phyloP scores from a whole-genome alignment of 805 yeast genomes.

The Wickerhamiella spandovensis region DNA sequence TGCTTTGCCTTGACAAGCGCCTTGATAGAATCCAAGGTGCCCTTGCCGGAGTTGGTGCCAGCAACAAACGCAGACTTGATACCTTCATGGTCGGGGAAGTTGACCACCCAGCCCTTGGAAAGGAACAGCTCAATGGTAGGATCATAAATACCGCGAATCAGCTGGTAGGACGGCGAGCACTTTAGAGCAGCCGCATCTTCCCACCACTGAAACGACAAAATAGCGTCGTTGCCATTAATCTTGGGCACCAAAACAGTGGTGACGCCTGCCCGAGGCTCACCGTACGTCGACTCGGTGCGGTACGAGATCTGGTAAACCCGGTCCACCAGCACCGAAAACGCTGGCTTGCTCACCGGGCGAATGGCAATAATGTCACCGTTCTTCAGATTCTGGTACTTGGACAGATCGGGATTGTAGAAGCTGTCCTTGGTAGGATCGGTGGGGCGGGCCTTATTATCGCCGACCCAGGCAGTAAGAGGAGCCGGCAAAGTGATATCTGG shows the following conservation, averaged over 20 bases:
- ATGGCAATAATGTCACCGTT: slow-evolving; percentile 5
- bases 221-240: slow-evolving; percentile 2
- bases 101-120: slow-evolving; percentile 13
- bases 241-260: slow-evolving; percentile 21
- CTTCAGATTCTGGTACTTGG: background rate
- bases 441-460: background rate
- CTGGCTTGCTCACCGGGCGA: slow-evolving; percentile 6
- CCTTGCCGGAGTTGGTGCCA: slow-evolving; percentile 17
- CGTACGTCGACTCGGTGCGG: slow-evolving; percentile 19
- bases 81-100: slow-evolving; percentile 20
- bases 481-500: background rate
- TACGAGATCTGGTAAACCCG: slow-evolving; percentile 13
- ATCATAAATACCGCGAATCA: slow-evolving; percentile 7
- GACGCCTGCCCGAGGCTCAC: slow-evolving; percentile 18
- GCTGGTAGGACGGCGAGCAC: slow-evolving; percentile 17
- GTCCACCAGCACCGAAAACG: background rate
- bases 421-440: slow-evolving; percentile 7
- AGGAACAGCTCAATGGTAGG: slow-evolving; percentile 12
- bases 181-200: slow-evolving; percentile 15
- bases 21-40: slow-evolving; percentile 20
- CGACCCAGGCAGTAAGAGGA: background rate
- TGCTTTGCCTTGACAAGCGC: slow-evolving; percentile 14
- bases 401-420: slow-evolving; percentile 6
- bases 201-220: slow-evolving; percentile 16
- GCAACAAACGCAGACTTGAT: slow-evolving; percentile 14